Percentiles rank a stretch among this genome's conserved stretches.
phyloP scores from a whole-genome alignment of 2,329 filamentous ascomycete species.

The Remersonia thermophila region DNA sequence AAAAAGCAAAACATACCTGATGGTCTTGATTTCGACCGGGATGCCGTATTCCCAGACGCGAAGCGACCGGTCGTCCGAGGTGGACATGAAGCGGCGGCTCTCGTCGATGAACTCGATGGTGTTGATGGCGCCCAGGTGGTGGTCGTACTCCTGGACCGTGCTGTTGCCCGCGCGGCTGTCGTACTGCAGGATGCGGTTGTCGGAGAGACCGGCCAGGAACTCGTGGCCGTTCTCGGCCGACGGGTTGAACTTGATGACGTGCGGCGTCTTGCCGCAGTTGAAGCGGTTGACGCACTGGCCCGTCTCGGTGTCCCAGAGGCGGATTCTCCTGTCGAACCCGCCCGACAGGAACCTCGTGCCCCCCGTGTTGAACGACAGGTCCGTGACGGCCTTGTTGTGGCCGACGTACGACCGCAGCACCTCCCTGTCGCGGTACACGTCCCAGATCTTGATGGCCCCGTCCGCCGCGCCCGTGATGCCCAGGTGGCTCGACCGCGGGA shows the following conservation, averaged over 20 bases:
- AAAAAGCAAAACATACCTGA: conserved; percentile 43
- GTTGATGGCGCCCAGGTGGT: conserved; percentile 95
- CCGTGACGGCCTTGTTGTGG: conserved; percentile 80
- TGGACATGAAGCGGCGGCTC: conserved; percentile 91
- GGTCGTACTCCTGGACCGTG: conserved; percentile 93
- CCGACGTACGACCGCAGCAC: conserved; percentile 84
- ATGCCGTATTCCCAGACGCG: conserved; percentile 98
- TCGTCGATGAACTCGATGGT: conserved; percentile 95
- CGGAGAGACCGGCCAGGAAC: conserved; percentile 92
- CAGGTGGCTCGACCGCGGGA: conserved; percentile 77
- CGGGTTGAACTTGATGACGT: conserved; percentile 90
- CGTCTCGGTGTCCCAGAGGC: conserved; percentile 96
- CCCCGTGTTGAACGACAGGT: conserved; percentile 72
- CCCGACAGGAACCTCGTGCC: conserved; percentile 82
- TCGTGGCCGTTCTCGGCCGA: conserved; percentile 65
- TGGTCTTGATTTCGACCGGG: conserved; percentile 60
- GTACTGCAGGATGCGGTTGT: conserved; percentile 98
- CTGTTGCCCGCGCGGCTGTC: conserved; percentile 68
- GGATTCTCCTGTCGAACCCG: conserved; percentile 91
- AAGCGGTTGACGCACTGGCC: conserved; percentile 80
- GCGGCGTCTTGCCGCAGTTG: conserved; percentile 86
- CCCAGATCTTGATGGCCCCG: conserved; percentile 84
- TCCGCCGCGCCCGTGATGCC: conserved; percentile 85
- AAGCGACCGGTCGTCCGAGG: conserved; percentile 90
- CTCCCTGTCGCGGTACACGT: conserved; percentile 81